Evolutionary conservation across 1,284 basidiomycete genomes (phyloP).

Genomic region (Gomphus bonarii): DNA sequence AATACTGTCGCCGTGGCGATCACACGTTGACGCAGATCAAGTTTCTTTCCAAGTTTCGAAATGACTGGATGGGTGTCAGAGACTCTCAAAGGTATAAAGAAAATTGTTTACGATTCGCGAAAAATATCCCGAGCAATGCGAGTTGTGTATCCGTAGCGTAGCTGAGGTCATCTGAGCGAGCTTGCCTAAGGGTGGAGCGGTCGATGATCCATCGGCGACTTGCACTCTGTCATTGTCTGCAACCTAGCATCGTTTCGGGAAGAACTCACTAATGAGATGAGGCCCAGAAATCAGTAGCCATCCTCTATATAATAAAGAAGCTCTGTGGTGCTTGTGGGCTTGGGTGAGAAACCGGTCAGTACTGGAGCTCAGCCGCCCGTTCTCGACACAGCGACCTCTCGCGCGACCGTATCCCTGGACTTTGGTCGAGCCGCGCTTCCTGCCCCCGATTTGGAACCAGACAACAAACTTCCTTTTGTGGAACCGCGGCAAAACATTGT

Average conservation of each 20-base stretch:
- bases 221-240: slow-evolving; percentile 9
- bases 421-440: no score
- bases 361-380: no score
- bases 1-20: slow-evolving; percentile 91
- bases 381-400: no score
- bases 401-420: no score
- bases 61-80: slow-evolving; percentile 46
- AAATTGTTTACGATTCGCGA: slow-evolving; percentile 59
- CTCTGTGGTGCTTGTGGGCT: no score
- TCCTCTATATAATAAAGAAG: slow-evolving; percentile 12
- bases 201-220: slow-evolving; percentile 88
- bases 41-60: slow-evolving; percentile 77
- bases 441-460: no score
- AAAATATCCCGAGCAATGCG: slow-evolving; percentile 76
- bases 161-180: slow-evolving; percentile 65
- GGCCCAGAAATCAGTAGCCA: slow-evolving; percentile 33
- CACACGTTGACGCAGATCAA: slow-evolving; percentile 78
- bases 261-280: slow-evolving; percentile 29
- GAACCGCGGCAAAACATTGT: no score
- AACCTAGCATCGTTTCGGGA: background rate
- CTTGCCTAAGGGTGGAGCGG: slow-evolving; percentile 58
- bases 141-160: slow-evolving; percentile 72
- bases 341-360: no score
- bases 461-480: no score
- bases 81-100: background rate